phyloP scores from a whole-genome alignment of 306 rosid species.

The Clitoria ternatea region DNA sequence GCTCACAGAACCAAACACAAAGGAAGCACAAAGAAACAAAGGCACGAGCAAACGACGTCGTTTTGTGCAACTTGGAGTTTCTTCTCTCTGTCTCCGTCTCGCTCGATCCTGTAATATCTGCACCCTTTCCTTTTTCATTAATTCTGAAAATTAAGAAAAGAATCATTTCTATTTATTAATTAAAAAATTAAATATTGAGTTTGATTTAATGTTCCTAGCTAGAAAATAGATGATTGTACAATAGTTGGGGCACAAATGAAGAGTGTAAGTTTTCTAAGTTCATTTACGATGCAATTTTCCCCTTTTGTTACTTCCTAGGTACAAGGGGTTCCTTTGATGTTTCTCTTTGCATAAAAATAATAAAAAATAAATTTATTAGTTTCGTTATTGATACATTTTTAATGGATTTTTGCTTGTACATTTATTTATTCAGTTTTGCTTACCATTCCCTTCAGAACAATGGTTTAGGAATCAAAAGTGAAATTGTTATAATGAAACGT shows the following conservation, averaged over 20 bases:
- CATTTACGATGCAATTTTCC: neutral
- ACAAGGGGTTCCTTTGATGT: neutral
- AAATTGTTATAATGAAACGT: neutral
- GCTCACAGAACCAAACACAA: neutral
- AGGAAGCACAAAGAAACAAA: no score
- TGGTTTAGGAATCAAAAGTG: neutral
- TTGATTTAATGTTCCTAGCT: neutral
- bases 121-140: neutral
- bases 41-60: no score
- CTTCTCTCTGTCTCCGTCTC: neutral
- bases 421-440: neutral
- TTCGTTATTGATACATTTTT: neutral
- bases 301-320: neutral
- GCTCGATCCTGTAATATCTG: constrained; percentile 7
- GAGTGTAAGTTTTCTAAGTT: neutral
- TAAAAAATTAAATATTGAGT: neutral
- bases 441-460: no score
- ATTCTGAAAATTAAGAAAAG: neutral
- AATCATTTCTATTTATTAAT: neutral
- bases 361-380: neutral
- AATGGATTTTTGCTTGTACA: neutral
- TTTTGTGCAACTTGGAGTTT: neutral
- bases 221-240: neutral
- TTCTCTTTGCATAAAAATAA: neutral
- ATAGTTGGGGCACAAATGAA: neutral